These are phyloP conservation scores for Flueggea neowawraea DNA, from an alignment of 441 rosid genomes.

Conservation along the genomic window DNA sequence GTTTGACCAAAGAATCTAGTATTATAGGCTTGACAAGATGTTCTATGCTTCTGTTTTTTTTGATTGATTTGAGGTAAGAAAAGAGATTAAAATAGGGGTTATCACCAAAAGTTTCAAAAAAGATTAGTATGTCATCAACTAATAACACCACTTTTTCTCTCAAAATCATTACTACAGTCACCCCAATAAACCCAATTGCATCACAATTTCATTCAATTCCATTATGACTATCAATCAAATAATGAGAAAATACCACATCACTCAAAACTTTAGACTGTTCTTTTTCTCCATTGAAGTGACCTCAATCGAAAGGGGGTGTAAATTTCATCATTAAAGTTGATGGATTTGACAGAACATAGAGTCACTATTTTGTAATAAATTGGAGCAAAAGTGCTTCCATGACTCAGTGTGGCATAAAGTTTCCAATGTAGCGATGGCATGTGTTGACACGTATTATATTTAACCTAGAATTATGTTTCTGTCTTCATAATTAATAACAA, in stretches of 20 bases:
- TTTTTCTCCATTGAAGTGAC: slow-evolving; percentile 36
- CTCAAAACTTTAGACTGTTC: slow-evolving; percentile 25
- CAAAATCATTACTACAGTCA: slow-evolving; percentile 31
- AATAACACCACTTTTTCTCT: too few species aligned
- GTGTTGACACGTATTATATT: too few species aligned
- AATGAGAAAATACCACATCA: neutral
- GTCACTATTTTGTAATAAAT: slow-evolving; percentile 33
- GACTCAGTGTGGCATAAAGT: slow-evolving; percentile 8
- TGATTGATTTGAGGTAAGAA: too few species aligned
- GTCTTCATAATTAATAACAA: too few species aligned
- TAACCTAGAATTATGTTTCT: too few species aligned
- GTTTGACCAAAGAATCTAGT: slow-evolving; percentile 12
- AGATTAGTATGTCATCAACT: too few species aligned
- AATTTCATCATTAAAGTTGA: slow-evolving; percentile 24
- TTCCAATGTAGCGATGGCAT: too few species aligned
- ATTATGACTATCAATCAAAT: slow-evolving; percentile 19
- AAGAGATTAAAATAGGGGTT: too few species aligned
- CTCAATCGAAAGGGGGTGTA: slow-evolving; percentile 22
- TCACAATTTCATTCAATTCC: slow-evolving; percentile 4
- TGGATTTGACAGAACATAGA: slow-evolving; percentile 45
- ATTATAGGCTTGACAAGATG: slow-evolving; percentile 8
- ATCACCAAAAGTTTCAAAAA: too few species aligned
- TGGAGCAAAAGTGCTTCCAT: slow-evolving; percentile 5
- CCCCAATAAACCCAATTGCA: slow-evolving; percentile 25
- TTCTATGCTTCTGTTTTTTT: slow-evolving; percentile 7